phyloP scores from a whole-genome alignment of 345 rosid species.

The Populus davidiana region DNA sequence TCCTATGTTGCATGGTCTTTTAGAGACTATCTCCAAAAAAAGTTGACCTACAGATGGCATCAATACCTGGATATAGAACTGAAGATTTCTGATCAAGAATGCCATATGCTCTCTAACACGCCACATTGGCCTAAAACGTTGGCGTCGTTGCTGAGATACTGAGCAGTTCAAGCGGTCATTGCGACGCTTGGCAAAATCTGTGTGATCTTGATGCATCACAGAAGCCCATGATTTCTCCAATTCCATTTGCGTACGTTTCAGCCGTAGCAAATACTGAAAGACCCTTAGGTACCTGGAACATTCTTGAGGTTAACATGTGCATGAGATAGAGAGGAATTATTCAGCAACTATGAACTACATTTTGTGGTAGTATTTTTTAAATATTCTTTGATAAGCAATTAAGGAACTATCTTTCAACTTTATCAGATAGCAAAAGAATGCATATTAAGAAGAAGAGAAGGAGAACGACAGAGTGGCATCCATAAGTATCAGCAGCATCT shows the following conservation, averaged over 20 bases:
- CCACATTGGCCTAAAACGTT: conserved; percentile 87
- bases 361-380: no score
- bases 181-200: conserved; percentile 67
- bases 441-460: background rate
- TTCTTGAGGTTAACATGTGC: conserved; percentile 10
- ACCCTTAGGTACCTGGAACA: conserved; percentile 70
- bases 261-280: conserved; percentile 85
- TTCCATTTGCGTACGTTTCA: conserved; percentile 93
- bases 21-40: background rate
- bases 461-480: background rate
- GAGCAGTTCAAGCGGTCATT: conserved; percentile 51
- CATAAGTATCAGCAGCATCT: conserved; percentile 26
- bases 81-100: conserved; percentile 90
- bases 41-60: conserved; percentile 2
- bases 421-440: background rate
- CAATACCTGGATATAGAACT: conserved; percentile 89
- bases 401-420: background rate
- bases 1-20: conserved; percentile 1
- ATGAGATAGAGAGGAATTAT: background rate
- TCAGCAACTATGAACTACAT: conserved; percentile 5
- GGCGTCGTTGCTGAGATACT: conserved; percentile 65
- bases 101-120: conserved; percentile 97
- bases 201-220: conserved; percentile 94
- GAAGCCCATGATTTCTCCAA: conserved; percentile 99
- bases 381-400: background rate